Percentiles rank a stretch among this genome's conserved stretches.
phyloP scores from a whole-genome alignment of 2,329 filamentous ascomycete genomes.

The Clarireedia homoeocarpa region DNA sequence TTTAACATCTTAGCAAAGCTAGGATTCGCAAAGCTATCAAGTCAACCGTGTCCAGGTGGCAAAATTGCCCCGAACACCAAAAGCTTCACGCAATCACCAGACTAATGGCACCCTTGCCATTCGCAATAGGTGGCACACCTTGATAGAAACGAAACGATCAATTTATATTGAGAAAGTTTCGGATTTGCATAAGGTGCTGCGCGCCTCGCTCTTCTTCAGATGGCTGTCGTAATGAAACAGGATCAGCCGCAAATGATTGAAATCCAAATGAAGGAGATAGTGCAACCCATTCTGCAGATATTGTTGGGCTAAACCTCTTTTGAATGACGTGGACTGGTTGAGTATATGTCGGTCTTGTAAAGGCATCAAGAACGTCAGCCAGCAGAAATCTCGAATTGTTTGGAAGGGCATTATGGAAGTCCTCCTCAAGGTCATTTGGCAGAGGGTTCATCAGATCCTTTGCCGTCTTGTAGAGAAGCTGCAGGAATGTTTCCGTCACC shows the following conservation, averaged over 20 bases:
- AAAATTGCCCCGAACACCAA: too few species aligned
- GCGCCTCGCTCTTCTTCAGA: constrained; percentile 22
- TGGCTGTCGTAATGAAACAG: constrained; percentile 8
- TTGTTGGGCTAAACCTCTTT: constrained; percentile 21
- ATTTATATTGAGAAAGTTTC: constrained; percentile 26
- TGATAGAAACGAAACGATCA: constrained; percentile 6
- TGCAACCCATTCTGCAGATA: constrained; percentile 25
- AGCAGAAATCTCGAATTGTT: constrained; percentile 11
- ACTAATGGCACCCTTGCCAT: too few species aligned
- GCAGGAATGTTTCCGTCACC: constrained; percentile 26
- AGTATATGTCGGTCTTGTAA: constrained; percentile 25
- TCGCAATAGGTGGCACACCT: too few species aligned
- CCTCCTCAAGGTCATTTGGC: constrained; percentile 15
- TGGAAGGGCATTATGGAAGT: neutral
- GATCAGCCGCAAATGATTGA: neutral
- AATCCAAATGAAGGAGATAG: constrained; percentile 19
- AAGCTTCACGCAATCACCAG: too few species aligned
- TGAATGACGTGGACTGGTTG: constrained; percentile 26
- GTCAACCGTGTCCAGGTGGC: too few species aligned
- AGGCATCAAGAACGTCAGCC: constrained; percentile 29
- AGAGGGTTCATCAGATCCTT: constrained; percentile 21
- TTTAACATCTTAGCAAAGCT: too few species aligned
- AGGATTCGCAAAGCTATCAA: too few species aligned
- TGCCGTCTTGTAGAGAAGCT: constrained; percentile 25
- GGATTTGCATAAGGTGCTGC: constrained; percentile 27